These are phyloP conservation scores for Metschnikowia hibisci DNA, from an alignment of 805 yeast species.

Conservation along the genomic window DNA sequence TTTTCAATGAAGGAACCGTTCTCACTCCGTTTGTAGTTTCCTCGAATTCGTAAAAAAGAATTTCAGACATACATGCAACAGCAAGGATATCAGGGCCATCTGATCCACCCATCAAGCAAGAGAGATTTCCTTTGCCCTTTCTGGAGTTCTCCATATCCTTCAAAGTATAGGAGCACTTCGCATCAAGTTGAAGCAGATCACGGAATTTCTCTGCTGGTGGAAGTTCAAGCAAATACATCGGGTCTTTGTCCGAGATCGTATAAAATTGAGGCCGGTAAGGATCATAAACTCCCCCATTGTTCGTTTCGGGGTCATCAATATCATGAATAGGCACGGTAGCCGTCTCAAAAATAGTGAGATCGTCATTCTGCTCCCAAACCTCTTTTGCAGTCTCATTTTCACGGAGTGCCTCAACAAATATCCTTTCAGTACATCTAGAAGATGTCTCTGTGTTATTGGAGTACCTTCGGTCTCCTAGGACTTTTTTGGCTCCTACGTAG, in stretches of 20 bases:
- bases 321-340: not conserved
- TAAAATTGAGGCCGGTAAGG: not conserved
- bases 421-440: slow-evolving; percentile 1
- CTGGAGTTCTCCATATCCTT: slow-evolving; percentile 24
- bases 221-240: slow-evolving; percentile 16
- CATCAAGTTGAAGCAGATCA: slow-evolving; percentile 28
- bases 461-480: slow-evolving; percentile 3
- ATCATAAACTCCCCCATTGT: slow-evolving; percentile 1
- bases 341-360: slow-evolving; percentile 1
- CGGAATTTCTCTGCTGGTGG: slow-evolving; percentile 37
- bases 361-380: slow-evolving; percentile 5
- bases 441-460: slow-evolving; percentile 3
- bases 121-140: slow-evolving; percentile 41
- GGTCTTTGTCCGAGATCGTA: slow-evolving; percentile 1
- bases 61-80: slow-evolving; percentile 31
- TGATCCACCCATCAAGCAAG: slow-evolving; percentile 20
- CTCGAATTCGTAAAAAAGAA: slow-evolving; percentile 33
- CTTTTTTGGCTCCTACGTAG: not conserved
- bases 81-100: slow-evolving; percentile 24
- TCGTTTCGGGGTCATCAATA: not conserved
- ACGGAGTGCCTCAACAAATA: slow-evolving; percentile 1
- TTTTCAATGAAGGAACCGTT: slow-evolving; percentile 22
- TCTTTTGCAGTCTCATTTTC: slow-evolving; percentile 2
- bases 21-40: slow-evolving; percentile 25
- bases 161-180: slow-evolving; percentile 22